These are phyloP conservation scores for Zygotorulaspora danielsina DNA, from an alignment of 805 yeast species.

Conservation along the genomic window DNA sequence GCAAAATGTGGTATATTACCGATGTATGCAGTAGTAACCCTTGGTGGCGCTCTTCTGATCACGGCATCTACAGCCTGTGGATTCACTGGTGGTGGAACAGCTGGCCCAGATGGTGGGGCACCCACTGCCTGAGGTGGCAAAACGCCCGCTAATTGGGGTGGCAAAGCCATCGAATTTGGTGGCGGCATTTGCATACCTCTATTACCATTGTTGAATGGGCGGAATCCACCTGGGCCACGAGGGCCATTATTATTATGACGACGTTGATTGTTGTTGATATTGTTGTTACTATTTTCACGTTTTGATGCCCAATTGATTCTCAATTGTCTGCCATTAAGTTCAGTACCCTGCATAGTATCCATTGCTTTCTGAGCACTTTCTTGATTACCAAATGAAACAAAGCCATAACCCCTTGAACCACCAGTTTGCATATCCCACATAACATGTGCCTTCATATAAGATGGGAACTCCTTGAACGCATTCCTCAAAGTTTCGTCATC, in stretches of 20 bases:
- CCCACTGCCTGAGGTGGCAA: conserved; percentile 22
- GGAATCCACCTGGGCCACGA: conserved; percentile 21
- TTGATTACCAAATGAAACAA: conserved; percentile 66
- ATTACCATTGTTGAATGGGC: conserved; percentile 21
- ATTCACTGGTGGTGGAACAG: conserved; percentile 34
- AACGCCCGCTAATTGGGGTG: conserved; percentile 22
- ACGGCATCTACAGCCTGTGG: conserved; percentile 67
- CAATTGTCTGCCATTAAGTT: conserved; percentile 68
- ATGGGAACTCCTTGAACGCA: conserved; percentile 53
- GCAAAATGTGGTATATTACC: conserved; percentile 81
- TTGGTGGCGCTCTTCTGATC: conserved; percentile 68
- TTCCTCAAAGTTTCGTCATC: conserved; percentile 65
- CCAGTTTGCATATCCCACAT: conserved; percentile 98
- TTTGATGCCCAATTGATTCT: conserved; percentile 89
- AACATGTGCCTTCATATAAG: conserved; percentile 78
- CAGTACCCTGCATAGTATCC: conserved; percentile 66
- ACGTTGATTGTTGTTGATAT: conserved; percentile 17
- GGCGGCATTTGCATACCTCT: conserved; percentile 19
- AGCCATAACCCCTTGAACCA: conserved; percentile 87
- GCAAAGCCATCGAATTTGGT: conserved; percentile 25
- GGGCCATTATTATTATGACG: conserved; percentile 18
- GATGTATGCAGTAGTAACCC: conserved; percentile 70
- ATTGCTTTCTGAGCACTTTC: conserved; percentile 73
- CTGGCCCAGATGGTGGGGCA: conserved; percentile 22
- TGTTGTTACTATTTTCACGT: conserved; percentile 42